These are phyloP conservation scores for Aspergillus hancockii DNA, from an alignment of 495 filamentous ascomycete genomes.

Conservation along the genomic window DNA sequence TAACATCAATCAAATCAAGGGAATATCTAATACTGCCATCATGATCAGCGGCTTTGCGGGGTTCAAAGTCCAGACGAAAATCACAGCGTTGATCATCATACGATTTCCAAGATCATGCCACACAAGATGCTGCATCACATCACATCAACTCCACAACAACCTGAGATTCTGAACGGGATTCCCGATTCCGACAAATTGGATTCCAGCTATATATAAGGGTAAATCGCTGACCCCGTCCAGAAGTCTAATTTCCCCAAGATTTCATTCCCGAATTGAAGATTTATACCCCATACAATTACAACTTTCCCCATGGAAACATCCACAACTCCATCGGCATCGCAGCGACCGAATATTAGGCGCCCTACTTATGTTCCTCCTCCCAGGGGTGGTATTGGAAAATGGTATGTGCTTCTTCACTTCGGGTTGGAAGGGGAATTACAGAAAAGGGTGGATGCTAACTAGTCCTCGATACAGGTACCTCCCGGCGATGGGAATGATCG, in stretches of 20 bases:
- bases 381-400: background rate
- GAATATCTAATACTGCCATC: background rate
- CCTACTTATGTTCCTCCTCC: background rate
- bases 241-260: background rate
- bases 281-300: background rate
- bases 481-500: slow-evolving; percentile 33
- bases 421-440: background rate
- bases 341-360: background rate
- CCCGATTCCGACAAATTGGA: background rate
- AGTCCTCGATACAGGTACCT: slow-evolving; percentile 26
- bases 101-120: background rate
- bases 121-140: background rate
- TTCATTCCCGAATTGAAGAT: background rate
- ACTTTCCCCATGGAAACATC: background rate
- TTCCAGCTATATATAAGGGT: background rate
- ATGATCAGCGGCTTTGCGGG: background rate
- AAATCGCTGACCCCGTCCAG: background rate
- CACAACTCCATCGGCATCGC: background rate
- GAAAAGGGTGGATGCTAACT: background rate
- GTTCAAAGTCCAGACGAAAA: background rate
- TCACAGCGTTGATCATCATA: slow-evolving; percentile 1
- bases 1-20: background rate
- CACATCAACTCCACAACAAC: background rate
- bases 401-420: background rate
- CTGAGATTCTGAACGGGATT: background rate